Conservation (phyloP, 2,329 filamentous ascomycete species). For the Grosmannia huntii region DNA sequence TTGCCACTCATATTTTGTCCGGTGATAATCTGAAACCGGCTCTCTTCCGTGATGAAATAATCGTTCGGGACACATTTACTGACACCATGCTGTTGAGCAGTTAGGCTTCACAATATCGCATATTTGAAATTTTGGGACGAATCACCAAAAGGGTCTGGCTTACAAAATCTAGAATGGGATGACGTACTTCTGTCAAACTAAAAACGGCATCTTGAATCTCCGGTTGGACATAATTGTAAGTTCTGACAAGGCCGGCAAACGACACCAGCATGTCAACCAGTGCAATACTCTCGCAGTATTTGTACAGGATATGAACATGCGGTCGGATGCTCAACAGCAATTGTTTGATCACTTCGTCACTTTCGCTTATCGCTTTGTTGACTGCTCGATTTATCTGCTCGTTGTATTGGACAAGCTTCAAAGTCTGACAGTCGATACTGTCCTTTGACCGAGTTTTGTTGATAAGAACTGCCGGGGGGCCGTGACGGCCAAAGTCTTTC, state of each 20-base stretch:
- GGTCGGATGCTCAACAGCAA: conserved; percentile 61
- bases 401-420: conserved; percentile 72
- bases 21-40: conserved; percentile 83
- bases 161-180: conserved; percentile 62
- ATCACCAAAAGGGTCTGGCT: conserved; percentile 16
- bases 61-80: conserved; percentile 77
- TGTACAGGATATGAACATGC: conserved; percentile 63
- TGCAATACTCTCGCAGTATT: conserved; percentile 73
- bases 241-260: conserved; percentile 61
- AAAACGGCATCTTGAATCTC: conserved; percentile 50
- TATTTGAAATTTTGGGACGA: no score
- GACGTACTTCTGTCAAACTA: conserved; percentile 60
- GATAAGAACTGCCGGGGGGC: conserved; percentile 41
- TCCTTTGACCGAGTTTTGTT: conserved; percentile 62
- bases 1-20: conserved; percentile 98
- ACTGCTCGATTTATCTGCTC: conserved; percentile 67
- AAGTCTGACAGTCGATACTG: conserved; percentile 76
- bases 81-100: conserved; percentile 5
- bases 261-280: conserved; percentile 75
- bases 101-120: background rate
- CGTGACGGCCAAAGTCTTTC: conserved; percentile 46
- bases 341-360: conserved; percentile 60
- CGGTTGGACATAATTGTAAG: conserved; percentile 46
- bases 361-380: conserved; percentile 72
- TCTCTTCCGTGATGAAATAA: conserved; percentile 68